Conservation (phyloP, 2,329 filamentous ascomycete species). For the Colletotrichum orbiculare region DNA sequence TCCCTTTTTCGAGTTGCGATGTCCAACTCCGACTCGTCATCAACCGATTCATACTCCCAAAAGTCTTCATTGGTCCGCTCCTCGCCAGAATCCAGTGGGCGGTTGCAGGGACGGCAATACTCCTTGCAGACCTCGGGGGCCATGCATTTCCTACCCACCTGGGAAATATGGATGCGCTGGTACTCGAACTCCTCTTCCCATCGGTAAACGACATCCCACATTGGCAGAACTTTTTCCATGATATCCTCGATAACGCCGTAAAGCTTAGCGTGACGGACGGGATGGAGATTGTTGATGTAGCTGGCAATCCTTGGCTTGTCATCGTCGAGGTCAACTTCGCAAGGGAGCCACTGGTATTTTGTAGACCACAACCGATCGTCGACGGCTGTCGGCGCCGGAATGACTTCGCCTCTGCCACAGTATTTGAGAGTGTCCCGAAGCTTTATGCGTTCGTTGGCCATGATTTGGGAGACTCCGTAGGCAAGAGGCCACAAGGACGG, state of each 20-base stretch:
- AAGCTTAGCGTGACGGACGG: conserved; percentile 48
- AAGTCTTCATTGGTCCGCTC: conserved; percentile 30
- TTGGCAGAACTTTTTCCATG: conserved; percentile 53
- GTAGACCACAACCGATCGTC: conserved; percentile 38
- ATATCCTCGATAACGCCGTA: conserved; percentile 56
- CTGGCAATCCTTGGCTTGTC: conserved; percentile 54
- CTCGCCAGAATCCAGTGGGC: conserved; percentile 44
- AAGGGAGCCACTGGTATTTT: conserved; percentile 60
- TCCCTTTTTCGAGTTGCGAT: conserved; percentile 34
- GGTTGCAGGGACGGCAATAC: conserved; percentile 35
- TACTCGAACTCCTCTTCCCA: conserved; percentile 45
- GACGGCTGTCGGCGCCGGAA: conserved; percentile 35
- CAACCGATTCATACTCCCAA: conserved; percentile 32
- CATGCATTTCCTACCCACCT: conserved; percentile 38
- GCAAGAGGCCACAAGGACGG: conserved; percentile 72
- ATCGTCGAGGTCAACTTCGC: conserved; percentile 55
- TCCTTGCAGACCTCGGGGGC: conserved; percentile 37
- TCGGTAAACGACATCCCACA: conserved; percentile 55
- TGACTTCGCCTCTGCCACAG: conserved; percentile 46
- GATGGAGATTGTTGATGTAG: conserved; percentile 67
- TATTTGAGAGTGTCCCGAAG: conserved; percentile 50
- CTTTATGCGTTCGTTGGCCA: conserved; percentile 45
- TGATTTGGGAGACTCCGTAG: conserved; percentile 58
- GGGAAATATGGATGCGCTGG: conserved; percentile 40
- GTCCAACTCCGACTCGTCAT: conserved; percentile 37